Evolutionary conservation across 2,329 filamentous ascomycete genomes (phyloP), one percentile per base, ranked within the genome.

Genomic region (Fusarium udum): DNA sequence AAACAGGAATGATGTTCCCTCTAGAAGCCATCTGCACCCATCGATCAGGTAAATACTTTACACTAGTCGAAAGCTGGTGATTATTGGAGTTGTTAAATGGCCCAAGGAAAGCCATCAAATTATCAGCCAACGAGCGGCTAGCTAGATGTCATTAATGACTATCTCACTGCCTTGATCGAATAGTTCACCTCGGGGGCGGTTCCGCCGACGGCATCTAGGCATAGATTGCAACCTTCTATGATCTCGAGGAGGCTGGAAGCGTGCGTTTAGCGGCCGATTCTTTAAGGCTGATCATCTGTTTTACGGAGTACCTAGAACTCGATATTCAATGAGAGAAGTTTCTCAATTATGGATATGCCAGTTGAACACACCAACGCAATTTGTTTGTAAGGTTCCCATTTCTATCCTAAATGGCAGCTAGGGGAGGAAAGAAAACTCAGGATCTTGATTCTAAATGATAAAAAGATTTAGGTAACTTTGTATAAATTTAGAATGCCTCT

Each of bases 41-140:
- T 46, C n/a, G 26, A 34, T 51, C 31, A 62, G 37, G 40, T 45
- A 61, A 43, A 46, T 42, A 22, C 37, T 42, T 45, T 55, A 40
- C 43, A 51, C 71, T 74, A 74, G 71, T 49, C 56, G n/a, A 39
- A 71, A 67, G 63, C n/a, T 73, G 71, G 66, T 53, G 45, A 56
- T 67, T 60, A 36, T 63, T 64, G 58, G 62, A 46, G 49, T 40
- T 64, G 58, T 51, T 61, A 39, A 52, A 46, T 58, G 49, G 13
- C 48, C 34, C 34, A 22, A 67, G 22, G 34, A 16, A 34, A 49
- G 36, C 48, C 39, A 61, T 57, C 57, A 36, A 20, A 43, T 32
- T 31, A 18, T 39, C 24, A 51, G 37, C 71, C 62, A 73, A 73
- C 58, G 46, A 71, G 49, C 45, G 48, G 28, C 40, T 24, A 34